phyloP scores from a whole-genome alignment of 2,329 filamentous ascomycete genomes.

The Hymenoscyphus scutula region DNA sequence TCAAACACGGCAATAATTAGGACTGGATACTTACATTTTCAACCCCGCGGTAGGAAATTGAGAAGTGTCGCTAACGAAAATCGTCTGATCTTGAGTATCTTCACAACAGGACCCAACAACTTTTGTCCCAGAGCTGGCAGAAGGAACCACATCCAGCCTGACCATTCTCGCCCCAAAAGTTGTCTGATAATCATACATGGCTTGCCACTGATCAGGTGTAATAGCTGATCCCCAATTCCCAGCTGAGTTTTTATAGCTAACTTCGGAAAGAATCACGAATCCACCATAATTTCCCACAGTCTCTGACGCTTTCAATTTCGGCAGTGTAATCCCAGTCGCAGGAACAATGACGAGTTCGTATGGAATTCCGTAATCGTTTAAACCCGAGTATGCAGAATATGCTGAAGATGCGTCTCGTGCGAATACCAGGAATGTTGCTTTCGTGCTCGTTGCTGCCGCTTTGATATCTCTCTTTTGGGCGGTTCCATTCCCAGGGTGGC shows the following conservation, averaged over 20 bases:
- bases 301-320: constrained; percentile 6
- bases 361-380: constrained; percentile 60
- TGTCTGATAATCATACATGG: constrained; percentile 56
- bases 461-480: background rate
- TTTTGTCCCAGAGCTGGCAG: constrained; percentile 44
- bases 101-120: constrained; percentile 45
- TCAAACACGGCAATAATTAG: background rate
- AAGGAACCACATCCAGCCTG: constrained; percentile 56
- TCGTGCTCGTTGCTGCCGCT: constrained; percentile 8
- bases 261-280: constrained; percentile 44
- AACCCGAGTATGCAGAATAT: constrained; percentile 49
- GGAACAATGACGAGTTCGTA: constrained; percentile 54
- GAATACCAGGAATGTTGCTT: constrained; percentile 54
- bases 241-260: constrained; percentile 46
- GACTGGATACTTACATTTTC: constrained; percentile 27
- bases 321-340: constrained; percentile 46
- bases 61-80: constrained; percentile 51
- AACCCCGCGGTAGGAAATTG: constrained; percentile 54
- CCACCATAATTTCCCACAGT: constrained; percentile 12
- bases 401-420: constrained; percentile 50
- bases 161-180: constrained; percentile 59
- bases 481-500: constrained; percentile 4
- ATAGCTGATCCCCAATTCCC: constrained; percentile 36
- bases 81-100: constrained; percentile 46
- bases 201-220: constrained; percentile 54